These are phyloP conservation scores for Boletus huronensis DNA, from an alignment of 768 basidiomycete genomes.

Conservation along the genomic window DNA sequence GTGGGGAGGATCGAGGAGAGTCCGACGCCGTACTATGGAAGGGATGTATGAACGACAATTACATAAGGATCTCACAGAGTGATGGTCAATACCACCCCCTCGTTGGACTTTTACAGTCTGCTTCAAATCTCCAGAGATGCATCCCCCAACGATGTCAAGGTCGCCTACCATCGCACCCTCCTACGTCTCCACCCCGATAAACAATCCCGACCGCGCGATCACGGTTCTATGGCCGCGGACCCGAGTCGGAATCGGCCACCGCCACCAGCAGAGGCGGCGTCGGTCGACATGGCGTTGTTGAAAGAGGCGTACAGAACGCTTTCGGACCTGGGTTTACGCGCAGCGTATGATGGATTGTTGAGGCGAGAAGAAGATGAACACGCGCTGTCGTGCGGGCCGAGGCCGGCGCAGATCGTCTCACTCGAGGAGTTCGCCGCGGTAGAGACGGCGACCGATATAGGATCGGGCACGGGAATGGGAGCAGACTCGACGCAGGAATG, in stretches of 20 bases:
- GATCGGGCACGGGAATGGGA: constrained; percentile 26
- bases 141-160: constrained; percentile 54
- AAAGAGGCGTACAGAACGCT: constrained; percentile 68
- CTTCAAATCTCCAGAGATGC: constrained; percentile 52
- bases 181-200: constrained; percentile 67
- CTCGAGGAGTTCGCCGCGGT: constrained; percentile 59
- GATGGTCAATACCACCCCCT: not conserved
- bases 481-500: constrained; percentile 38
- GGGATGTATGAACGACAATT: constrained; percentile 7
- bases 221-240: constrained; percentile 6
- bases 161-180: constrained; percentile 66
- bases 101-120: constrained; percentile 55
- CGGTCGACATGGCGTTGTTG: constrained; percentile 51
- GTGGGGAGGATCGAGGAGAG: constrained; percentile 57
- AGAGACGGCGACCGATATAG: not conserved
- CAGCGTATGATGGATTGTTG: constrained; percentile 44
- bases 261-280: not conserved
- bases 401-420: constrained; percentile 77
- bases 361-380: constrained; percentile 4
- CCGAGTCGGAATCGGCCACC: not conserved
- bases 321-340: constrained; percentile 45
- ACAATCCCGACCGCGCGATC: constrained; percentile 18
- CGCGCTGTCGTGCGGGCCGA: constrained; percentile 35
- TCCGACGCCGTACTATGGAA: constrained; percentile 50
- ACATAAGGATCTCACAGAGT: too few relatives aligned